Evolutionary conservation across 441 rosid genomes (phyloP).

Genomic region (California macrophylla): DNA sequence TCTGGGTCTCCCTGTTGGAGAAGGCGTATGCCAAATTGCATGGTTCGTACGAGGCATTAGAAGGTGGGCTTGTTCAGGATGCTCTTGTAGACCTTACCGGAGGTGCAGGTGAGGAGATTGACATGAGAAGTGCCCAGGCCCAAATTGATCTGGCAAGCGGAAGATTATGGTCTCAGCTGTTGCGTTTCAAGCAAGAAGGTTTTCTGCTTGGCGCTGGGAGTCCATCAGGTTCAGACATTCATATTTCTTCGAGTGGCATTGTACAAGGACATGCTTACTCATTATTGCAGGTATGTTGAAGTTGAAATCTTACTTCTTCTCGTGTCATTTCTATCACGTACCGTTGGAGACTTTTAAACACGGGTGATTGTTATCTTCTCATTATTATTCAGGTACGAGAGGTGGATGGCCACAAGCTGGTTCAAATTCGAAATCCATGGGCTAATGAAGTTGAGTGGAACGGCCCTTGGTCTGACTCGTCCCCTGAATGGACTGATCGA

Average conservation of each 20-base stretch:
- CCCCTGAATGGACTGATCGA: slow-evolving; percentile 95
- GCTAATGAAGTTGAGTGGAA: slow-evolving; percentile 99
- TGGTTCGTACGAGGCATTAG: slow-evolving; percentile 98
- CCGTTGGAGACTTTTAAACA: slow-evolving; percentile 13
- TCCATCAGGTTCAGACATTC: slow-evolving; percentile 99
- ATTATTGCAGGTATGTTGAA: slow-evolving; percentile 62
- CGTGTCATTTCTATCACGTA: slow-evolving; percentile 12
- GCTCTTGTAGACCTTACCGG: slow-evolving; percentile 99
- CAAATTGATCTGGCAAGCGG: slow-evolving; percentile 99
- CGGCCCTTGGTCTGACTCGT: slow-evolving; percentile 99
- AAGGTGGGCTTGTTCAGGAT: slow-evolving; percentile 99
- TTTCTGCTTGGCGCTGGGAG: slow-evolving; percentile 99
- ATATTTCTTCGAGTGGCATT: slow-evolving; percentile 96
- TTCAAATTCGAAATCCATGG: slow-evolving; percentile 98
- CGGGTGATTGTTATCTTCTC: neutral
- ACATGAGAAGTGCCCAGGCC: slow-evolving; percentile 97
- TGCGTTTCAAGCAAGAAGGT: slow-evolving; percentile 96
- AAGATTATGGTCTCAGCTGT: slow-evolving; percentile 94
- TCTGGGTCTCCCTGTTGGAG: slow-evolving; percentile 96
- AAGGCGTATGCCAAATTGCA: slow-evolving; percentile 98
- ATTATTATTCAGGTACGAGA: slow-evolving; percentile 68
- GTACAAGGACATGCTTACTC: slow-evolving; percentile 99
- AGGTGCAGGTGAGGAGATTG: slow-evolving; percentile 99
- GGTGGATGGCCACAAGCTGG: slow-evolving; percentile 97
- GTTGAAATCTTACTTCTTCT: slow-evolving; percentile 16